Base-by-base conservation (phyloP, 768 basidiomycete genomes). In the Russula virescens region DNA sequence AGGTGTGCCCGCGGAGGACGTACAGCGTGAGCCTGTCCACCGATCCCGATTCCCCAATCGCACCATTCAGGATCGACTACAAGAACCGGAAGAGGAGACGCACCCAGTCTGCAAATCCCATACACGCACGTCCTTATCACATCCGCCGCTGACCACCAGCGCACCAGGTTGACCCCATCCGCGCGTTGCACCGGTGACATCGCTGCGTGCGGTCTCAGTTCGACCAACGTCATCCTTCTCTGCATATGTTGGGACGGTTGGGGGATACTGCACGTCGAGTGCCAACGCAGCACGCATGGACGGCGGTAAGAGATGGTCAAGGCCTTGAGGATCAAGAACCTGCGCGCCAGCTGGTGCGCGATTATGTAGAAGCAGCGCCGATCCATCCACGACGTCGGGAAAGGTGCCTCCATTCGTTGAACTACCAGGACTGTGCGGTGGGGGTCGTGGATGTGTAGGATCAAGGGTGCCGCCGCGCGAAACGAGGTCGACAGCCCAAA, bases 141-240 rank as follows among this genome's bases (percentile, higher is more conserved):
- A 97, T 5, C 94, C 95, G 1, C 91, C 95, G 63, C 89, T 94
- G 25, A 98, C 88, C 21, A 96, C 84, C 6, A 97, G 76, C 8
- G 91, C 78, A 53, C 84, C 83, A 2, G 85, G 83, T 71, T 95
- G 91, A 0, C 95, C 94, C 91, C 93, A 98, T 1, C 96, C 96
- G 56, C 84, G 80, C 0, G 89, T 87, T 2, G 89, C 81, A 56
- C 84, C 83, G 63, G 86, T 84, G 18, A 78, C 75, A 61, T 81
- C 79, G 57, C 80, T 85, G 65, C 46, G 57, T 9, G 52, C 46
- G 5, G 18, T 59, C 28, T 59, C 57, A 61, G 46, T 53, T 63
- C 58, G 43, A 25, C 19, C 1, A 18, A 40, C 21, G 18, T 7
- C 51, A 4, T 42, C 38, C 18, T 38, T 34, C 16, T 52, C 42